These are phyloP conservation scores for Phallus indusiatus DNA, from an alignment of 768 basidiomycete species.

Conservation along the genomic window DNA sequence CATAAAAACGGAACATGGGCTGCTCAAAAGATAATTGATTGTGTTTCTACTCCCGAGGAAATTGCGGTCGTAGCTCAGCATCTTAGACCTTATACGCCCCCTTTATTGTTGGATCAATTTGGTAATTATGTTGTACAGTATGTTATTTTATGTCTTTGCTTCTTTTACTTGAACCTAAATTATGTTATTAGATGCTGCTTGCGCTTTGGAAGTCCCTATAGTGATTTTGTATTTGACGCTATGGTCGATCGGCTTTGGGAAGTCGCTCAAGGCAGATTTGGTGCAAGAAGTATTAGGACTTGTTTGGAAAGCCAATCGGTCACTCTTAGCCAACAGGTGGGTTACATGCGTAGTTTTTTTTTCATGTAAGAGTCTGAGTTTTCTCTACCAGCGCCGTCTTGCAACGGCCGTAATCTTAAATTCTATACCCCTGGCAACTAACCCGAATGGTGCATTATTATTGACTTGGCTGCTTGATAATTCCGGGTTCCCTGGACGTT, in stretches of 20 bases:
- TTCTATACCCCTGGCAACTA: constrained; percentile 94
- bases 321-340: constrained; percentile 69
- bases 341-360: background rate
- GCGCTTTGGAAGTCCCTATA: constrained; percentile 80
- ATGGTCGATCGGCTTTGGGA: constrained; percentile 99
- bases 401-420: constrained; percentile 93
- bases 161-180: background rate
- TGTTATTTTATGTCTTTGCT: constrained; percentile 23
- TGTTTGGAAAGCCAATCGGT: constrained; percentile 89
- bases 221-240: constrained; percentile 95
- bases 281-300: constrained; percentile 95
- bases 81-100: constrained; percentile 84
- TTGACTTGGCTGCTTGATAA: constrained; percentile 96
- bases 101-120: constrained; percentile 88
- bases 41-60: constrained; percentile 81
- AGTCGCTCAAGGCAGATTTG: constrained; percentile 94
- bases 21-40: constrained; percentile 98
- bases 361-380: background rate
- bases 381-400: constrained; percentile 56
- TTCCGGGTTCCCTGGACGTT: constrained; percentile 91
- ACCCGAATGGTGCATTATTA: constrained; percentile 92
- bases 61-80: constrained; percentile 77
- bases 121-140: constrained; percentile 92
- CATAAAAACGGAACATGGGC: constrained; percentile 99
- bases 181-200: constrained; percentile 60